Evolutionary conservation across 116 monocot genomes (phyloP), one percentile per base, ranked within the genome.

Genomic region (Iris pallida): DNA sequence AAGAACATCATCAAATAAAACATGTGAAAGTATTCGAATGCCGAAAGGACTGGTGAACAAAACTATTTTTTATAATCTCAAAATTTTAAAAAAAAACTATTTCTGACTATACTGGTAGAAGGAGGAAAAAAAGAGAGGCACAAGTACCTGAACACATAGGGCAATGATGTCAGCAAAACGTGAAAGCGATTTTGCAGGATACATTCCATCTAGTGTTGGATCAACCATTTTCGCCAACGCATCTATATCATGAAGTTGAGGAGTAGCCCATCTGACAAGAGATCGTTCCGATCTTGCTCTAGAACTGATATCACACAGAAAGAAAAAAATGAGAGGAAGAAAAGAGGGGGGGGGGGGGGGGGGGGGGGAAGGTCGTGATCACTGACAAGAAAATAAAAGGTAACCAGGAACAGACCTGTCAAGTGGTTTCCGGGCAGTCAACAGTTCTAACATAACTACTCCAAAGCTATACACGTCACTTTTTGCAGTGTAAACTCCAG

Each of bases 401-500:
- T 14, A 20, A 57, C 14, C 20, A 9, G 6, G 54, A 54, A 59
- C 15, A 56, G 3, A 93, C 93, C 93, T 85, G 79, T 93, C 93
- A 12, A 93, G 71, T 42, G 93, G 89, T 63, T 89, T 93, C 12
- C 89, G 84, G 49, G 86, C 93, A 48, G 93, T 93, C 74, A 93
- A 68, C 47, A 93, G 71, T 61, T 93, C 94, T 66, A 94, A 73
- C 94, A 90, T 87, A 44, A 90, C 87, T 14, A 90, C 85, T 44
- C 94, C 94, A 65, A 94, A 90, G 78, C 94, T 94, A 71, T 90
- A 94, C 41, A 94, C 94, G 71, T 94, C 94, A 65, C 93, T 93
- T 59, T 89, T 93, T 63, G 82, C 73, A 9, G 93, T 93, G 71
- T 93, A 93, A 67, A 86, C 47, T 19, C 93, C 93, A 68, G 93